phyloP scores from a whole-genome alignment of 2,329 filamentous ascomycete genomes.

The Niveomyces coronatus region DNA sequence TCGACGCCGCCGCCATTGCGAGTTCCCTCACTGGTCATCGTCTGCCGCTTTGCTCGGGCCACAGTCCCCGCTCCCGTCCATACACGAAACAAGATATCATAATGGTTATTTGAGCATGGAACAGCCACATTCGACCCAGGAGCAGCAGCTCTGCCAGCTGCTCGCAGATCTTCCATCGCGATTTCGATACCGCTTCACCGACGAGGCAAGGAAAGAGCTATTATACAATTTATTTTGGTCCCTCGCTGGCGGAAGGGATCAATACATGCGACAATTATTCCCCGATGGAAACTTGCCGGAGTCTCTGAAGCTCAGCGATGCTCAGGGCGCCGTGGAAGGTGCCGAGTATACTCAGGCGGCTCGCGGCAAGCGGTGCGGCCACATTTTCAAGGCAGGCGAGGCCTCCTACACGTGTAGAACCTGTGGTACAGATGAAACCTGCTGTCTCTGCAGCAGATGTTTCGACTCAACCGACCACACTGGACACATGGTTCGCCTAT shows the following conservation, averaged over 20 bases:
- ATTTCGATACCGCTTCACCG: constrained; percentile 66
- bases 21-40: not conserved
- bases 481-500: constrained; percentile 84
- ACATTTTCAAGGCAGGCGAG: constrained; percentile 93
- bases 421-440: constrained; percentile 89
- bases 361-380: constrained; percentile 85
- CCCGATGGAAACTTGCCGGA: constrained; percentile 57
- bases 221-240: constrained; percentile 77
- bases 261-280: constrained; percentile 73
- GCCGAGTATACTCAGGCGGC: constrained; percentile 91
- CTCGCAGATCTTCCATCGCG: constrained; percentile 67
- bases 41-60: not conserved
- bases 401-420: constrained; percentile 91
- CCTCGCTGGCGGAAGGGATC: constrained; percentile 62
- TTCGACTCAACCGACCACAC: constrained; percentile 94
- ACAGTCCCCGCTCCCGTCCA: not conserved
- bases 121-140: constrained; percentile 49
- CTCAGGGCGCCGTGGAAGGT: constrained; percentile 86
- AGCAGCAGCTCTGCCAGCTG: constrained; percentile 75
- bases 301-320: constrained; percentile 70
- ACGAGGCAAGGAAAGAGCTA: constrained; percentile 60
- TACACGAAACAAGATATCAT: not conserved
- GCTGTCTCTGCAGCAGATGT: constrained; percentile 85
- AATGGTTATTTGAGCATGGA: constrained; percentile 33
- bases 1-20: constrained; percentile 3